phyloP scores from a whole-genome alignment of 768 basidiomycete genomes.

The Nidula microcarpa region DNA sequence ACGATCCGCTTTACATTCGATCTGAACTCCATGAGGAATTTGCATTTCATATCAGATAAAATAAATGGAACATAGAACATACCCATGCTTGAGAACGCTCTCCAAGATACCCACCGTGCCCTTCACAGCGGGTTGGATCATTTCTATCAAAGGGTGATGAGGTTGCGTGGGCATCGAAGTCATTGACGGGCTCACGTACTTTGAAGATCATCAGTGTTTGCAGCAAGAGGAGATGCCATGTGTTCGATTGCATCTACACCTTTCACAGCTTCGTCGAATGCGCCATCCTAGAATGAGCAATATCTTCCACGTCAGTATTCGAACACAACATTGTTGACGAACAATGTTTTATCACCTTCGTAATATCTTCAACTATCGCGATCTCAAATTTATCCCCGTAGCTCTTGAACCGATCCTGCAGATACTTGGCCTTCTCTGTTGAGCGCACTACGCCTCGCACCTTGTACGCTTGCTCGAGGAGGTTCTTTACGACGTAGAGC shows the following conservation, averaged over 20 bases:
- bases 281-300: conserved; percentile 44
- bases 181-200: conserved; percentile 10
- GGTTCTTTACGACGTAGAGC: conserved; percentile 48
- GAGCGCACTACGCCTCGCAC: conserved; percentile 70
- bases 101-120: conserved; percentile 66
- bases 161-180: not conserved
- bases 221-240: conserved; percentile 60
- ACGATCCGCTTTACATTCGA: conserved; percentile 62
- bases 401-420: conserved; percentile 49
- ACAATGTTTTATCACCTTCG: conserved; percentile 16
- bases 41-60: not conserved
- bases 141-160: conserved; percentile 32
- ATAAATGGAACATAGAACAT: conserved; percentile 1
- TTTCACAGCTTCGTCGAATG: conserved; percentile 78
- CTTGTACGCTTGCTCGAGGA: conserved; percentile 60
- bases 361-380: conserved; percentile 68
- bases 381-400: conserved; percentile 60
- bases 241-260: conserved; percentile 73
- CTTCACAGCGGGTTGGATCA: conserved; percentile 68
- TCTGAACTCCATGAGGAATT: conserved; percentile 12
- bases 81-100: conserved; percentile 55
- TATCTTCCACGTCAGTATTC: not conserved
- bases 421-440: conserved; percentile 51
- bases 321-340: not conserved
- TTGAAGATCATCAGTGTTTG: conserved; percentile 40